Evolutionary conservation across 1,284 basidiomycete genomes (phyloP).

Genomic region (Ustilago nuda): DNA sequence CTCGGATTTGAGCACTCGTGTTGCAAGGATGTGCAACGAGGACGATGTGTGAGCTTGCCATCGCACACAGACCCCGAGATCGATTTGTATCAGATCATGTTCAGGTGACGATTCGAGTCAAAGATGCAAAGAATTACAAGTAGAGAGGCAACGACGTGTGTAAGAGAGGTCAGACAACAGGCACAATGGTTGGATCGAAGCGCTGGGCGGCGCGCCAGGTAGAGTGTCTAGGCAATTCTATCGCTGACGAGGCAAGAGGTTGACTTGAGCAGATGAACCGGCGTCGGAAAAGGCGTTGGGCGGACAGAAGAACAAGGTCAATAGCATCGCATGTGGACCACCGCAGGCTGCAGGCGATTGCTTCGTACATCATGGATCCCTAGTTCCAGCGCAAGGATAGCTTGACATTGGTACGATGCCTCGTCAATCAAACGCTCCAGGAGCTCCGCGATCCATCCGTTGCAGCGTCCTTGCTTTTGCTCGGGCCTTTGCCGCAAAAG

Average conservation of each 20-base stretch:
- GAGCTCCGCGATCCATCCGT: background rate
- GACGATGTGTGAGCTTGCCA: background rate
- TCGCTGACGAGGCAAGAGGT: no score
- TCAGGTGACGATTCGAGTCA: slow-evolving; percentile 12
- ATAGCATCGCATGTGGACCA: no score
- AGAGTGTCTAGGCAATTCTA: no score
- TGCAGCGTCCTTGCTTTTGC: background rate
- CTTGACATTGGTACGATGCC: background rate
- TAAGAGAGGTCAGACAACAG: background rate
- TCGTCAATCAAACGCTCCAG: background rate
- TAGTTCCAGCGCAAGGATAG: background rate
- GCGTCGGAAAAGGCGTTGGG: no score
- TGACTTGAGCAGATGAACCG: no score
- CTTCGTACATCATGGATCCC: background rate
- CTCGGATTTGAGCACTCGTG: background rate
- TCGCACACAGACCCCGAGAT: background rate
- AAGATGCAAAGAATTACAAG: slow-evolving; percentile 9
- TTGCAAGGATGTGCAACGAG: background rate
- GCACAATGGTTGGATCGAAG: no score
- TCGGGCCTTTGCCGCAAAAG: background rate
- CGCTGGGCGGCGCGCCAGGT: no score
- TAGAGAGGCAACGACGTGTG: background rate
- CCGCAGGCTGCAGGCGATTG: background rate
- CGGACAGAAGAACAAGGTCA: no score
- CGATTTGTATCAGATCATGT: background rate